Evolutionary conservation across 2,329 filamentous ascomycete genomes (phyloP).

Genomic region (Penicillium sp.): DNA sequence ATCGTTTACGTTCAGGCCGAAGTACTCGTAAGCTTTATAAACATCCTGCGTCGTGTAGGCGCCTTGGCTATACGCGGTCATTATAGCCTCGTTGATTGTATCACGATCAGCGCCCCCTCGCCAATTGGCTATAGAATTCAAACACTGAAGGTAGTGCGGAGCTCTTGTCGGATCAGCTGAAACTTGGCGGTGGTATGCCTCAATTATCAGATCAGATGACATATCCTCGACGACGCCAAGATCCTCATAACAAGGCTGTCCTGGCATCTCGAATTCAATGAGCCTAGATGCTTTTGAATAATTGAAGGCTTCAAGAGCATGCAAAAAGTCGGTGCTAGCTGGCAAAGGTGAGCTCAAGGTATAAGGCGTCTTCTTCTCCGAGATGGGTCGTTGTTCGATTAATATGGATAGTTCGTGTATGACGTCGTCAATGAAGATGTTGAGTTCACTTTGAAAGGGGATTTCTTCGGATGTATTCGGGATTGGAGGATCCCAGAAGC

Average conservation of each 20-base stretch:
- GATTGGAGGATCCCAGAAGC: conserved; percentile 42
- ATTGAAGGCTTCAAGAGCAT: conserved; percentile 29
- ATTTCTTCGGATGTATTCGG: conserved; percentile 28
- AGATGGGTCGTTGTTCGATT: conserved; percentile 42
- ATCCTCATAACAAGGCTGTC: conserved; percentile 52
- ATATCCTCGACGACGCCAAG: conserved; percentile 62
- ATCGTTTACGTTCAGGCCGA: conserved; percentile 51
- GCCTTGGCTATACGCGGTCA: conserved; percentile 56
- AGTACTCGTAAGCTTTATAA: conserved; percentile 54
- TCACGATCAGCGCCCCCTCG: conserved; percentile 48
- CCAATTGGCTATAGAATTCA: conserved; percentile 57
- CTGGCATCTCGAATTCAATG: conserved; percentile 23
- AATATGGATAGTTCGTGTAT: conserved; percentile 54
- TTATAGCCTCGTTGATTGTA: conserved; percentile 55
- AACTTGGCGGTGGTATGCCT: conserved; percentile 60
- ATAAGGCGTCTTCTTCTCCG: conserved; percentile 34
- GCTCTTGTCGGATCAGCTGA: conserved; percentile 51
- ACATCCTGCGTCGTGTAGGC: conserved; percentile 56
- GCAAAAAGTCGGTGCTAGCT: conserved; percentile 38
- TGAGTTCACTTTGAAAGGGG: conserved; percentile 38
- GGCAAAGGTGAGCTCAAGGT: conserved; percentile 29
- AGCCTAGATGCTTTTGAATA: conserved; percentile 27
- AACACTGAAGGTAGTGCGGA: conserved; percentile 62
- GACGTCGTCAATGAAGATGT: conserved; percentile 57
- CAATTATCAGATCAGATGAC: conserved; percentile 57